phyloP scores from a whole-genome alignment of 306 rosid species.

The Vicia faba region DNA sequence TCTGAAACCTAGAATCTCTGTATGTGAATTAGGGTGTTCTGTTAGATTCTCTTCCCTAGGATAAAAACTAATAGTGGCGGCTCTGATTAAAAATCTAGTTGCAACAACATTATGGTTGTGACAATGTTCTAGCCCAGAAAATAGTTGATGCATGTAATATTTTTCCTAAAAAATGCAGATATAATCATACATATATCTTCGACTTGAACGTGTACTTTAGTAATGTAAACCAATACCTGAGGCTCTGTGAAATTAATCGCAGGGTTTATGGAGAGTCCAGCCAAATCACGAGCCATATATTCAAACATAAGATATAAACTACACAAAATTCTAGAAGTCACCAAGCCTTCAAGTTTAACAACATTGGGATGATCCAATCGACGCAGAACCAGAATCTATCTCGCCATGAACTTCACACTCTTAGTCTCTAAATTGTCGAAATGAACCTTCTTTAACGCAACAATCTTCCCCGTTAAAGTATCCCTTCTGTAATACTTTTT shows the following conservation, averaged over 20 bases:
- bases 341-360: slow-evolving; percentile 49
- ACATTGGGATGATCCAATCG: slow-evolving; percentile 57
- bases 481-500: slow-evolving; percentile 81
- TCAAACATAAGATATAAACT: slow-evolving; percentile 53
- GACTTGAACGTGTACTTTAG: too few relatives aligned
- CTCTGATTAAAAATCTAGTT: too few relatives aligned
- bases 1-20: too few relatives aligned
- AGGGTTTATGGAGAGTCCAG: slow-evolving; percentile 55
- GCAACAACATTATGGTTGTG: slow-evolving; percentile 52
- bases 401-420: slow-evolving; percentile 59
- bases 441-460: slow-evolving; percentile 52
- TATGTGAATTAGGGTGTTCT: too few relatives aligned
- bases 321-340: slow-evolving; percentile 55
- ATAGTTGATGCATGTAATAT: slow-evolving; percentile 52
- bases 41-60: too few relatives aligned
- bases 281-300: slow-evolving; percentile 55
- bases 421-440: slow-evolving; percentile 54
- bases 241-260: slow-evolving; percentile 49
- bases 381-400: slow-evolving; percentile 50
- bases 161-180: slow-evolving; percentile 44
- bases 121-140: slow-evolving; percentile 54
- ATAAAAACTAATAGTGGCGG: too few relatives aligned
- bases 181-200: slow-evolving; percentile 23
- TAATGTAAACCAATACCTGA: too few relatives aligned
- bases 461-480: slow-evolving; percentile 46